Percentiles rank a stretch among this genome's conserved stretches.
Evolutionary conservation across 2,329 filamentous ascomycete species (phyloP).

Genomic region (Metarhizium brunneum): DNA sequence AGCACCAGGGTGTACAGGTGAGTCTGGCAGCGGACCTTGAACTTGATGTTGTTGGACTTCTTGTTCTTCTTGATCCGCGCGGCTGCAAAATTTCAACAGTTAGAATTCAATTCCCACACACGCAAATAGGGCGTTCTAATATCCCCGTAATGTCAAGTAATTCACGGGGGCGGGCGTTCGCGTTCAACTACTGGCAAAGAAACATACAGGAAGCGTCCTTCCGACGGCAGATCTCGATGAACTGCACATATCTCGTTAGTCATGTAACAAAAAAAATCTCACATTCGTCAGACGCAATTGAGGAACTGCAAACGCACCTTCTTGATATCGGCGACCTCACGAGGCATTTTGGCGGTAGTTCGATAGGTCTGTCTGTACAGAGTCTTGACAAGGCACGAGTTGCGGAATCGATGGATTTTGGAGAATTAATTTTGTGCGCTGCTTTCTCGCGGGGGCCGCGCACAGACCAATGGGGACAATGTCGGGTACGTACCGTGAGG

Average conservation of each 20-base stretch:
- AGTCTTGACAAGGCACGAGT: slow-evolving; percentile 10
- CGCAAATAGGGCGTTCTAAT: not conserved
- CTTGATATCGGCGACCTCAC: slow-evolving; percentile 98
- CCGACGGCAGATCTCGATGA: slow-evolving; percentile 99
- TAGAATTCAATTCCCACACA: slow-evolving; percentile 14
- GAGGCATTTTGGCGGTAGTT: slow-evolving; percentile 77
- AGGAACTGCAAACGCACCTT: slow-evolving; percentile 37
- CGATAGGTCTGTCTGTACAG: slow-evolving; percentile 16
- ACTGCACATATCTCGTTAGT: slow-evolving; percentile 42
- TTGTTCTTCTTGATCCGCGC: slow-evolving; percentile 95
- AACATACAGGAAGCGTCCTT: slow-evolving; percentile 98
- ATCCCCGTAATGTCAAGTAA: not conserved
- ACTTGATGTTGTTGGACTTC: slow-evolving; percentile 90
- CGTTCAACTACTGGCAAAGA: slow-evolving; percentile 7
- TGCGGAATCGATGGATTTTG: slow-evolving; percentile 12
- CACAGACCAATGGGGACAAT: slow-evolving; percentile 11
- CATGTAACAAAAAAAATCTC: not conserved
- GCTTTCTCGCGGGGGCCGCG: slow-evolving; percentile 12
- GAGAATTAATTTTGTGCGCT: slow-evolving; percentile 18
- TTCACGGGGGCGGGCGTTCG: not conserved
- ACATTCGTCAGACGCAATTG: not conserved
- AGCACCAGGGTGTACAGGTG: slow-evolving; percentile 97
- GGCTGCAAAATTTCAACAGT: slow-evolving; percentile 40
- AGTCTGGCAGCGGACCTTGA: slow-evolving; percentile 98
- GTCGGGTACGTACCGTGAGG: slow-evolving; percentile 1